phyloP scores from a whole-genome alignment of 73 alveolate genomes.

The Tetrahymena thermophila region DNA sequence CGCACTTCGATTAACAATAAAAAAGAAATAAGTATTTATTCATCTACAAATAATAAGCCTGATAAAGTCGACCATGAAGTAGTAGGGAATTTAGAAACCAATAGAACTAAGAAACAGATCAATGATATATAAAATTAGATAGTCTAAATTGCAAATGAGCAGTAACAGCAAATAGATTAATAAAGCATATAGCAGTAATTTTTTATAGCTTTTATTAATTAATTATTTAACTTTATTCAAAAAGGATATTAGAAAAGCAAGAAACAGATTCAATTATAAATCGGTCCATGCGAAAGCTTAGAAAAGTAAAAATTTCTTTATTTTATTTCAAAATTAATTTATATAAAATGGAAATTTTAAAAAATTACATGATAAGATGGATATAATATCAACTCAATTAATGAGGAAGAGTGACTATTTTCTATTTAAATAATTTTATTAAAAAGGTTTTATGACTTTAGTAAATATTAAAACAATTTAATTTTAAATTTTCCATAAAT shows the following conservation, averaged over 20 bases:
- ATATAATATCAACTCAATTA: too few relatives aligned
- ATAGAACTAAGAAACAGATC: neutral
- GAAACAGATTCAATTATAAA: neutral
- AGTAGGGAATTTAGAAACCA: neutral
- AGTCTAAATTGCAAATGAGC: neutral
- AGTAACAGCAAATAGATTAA: neutral
- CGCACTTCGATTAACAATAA: neutral
- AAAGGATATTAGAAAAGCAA: neutral
- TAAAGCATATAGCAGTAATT: neutral
- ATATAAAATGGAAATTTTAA: neutral
- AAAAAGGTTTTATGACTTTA: too few relatives aligned
- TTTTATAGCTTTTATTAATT: neutral
- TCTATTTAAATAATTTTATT: too few relatives aligned
- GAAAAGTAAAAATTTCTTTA: neutral
- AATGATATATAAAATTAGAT: neutral
- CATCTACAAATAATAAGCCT: neutral
- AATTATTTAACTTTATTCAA: too few relatives aligned
- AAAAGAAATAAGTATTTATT: neutral
- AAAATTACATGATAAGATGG: too few relatives aligned
- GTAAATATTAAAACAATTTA: too few relatives aligned
- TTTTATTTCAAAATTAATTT: neutral
- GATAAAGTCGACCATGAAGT: neutral
- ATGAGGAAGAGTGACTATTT: too few relatives aligned
- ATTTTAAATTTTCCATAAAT: too few relatives aligned
- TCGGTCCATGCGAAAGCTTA: neutral